These are phyloP conservation scores for Haberlea rhodopensis DNA, from an alignment of 257 asterid species.

Conservation along the genomic window DNA sequence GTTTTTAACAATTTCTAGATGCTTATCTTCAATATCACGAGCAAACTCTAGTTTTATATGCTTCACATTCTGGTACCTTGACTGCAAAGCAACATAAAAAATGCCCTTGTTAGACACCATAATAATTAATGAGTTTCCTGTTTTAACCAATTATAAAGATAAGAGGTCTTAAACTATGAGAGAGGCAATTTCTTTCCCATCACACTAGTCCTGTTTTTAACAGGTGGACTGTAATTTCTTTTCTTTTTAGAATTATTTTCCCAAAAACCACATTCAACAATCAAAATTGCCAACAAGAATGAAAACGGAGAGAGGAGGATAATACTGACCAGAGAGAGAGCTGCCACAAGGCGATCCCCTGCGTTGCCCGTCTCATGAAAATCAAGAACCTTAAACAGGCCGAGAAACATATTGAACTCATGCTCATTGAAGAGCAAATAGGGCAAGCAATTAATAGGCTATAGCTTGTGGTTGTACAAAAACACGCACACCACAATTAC, in stretches of 20 bases:
- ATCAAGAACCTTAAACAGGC: slow-evolving; percentile 64
- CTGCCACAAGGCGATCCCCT: slow-evolving; percentile 80
- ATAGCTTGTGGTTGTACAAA: not conserved
- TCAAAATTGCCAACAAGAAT: not conserved
- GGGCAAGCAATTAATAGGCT: not conserved
- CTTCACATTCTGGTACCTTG: slow-evolving; percentile 80
- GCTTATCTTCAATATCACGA: slow-evolving; percentile 75
- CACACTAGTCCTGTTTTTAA: not conserved
- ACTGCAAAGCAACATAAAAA: slow-evolving; percentile 46
- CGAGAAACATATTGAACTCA: slow-evolving; percentile 6
- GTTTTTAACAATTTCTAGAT: slow-evolving; percentile 59
- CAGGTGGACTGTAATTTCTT: not conserved
- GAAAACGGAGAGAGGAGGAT: not conserved
- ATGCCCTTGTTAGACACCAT: slow-evolving; percentile 19
- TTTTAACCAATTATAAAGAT: slow-evolving; percentile 3
- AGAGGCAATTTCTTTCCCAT: not conserved
- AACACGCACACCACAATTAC: not conserved
- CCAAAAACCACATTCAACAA: not conserved
- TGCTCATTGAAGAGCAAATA: slow-evolving; percentile 22
- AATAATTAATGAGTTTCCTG: not conserved
- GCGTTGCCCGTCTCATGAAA: slow-evolving; percentile 78
- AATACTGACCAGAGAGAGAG: slow-evolving; percentile 74
- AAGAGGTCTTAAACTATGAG: slow-evolving; percentile 5
- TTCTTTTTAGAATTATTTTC: slow-evolving; percentile 5
- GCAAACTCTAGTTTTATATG: slow-evolving; percentile 87